A percentile compares a stretch with the other conserved stretches of the same genome.
phyloP scores from a whole-genome alignment of 2,329 filamentous ascomycete species.

The Geosmithia putterillii region DNA sequence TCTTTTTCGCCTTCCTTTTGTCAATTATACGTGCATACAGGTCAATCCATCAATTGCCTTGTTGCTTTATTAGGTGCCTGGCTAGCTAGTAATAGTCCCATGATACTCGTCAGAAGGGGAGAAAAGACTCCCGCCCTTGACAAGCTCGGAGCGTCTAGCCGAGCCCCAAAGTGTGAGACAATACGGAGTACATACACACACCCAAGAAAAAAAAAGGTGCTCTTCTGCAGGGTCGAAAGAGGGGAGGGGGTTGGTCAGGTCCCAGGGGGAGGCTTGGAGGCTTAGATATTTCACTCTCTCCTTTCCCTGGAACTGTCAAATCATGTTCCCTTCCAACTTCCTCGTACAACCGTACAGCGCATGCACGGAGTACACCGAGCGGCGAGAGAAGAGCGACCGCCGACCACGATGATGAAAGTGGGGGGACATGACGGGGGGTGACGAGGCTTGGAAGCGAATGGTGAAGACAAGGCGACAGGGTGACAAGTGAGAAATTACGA shows the following conservation, averaged over 20 bases:
- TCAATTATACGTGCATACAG: no score
- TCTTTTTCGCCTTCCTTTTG: no score
- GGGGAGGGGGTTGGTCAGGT: not conserved
- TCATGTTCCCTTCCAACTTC: no score
- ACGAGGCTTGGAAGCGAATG: not conserved
- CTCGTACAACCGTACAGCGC: no score
- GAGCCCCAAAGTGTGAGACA: not conserved
- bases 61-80: no score
- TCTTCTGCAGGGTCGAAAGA: not conserved
- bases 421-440: not conserved
- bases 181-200: no score
- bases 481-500: not conserved
- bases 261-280: no score
- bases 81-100: not conserved
- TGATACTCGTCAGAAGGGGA: no score
- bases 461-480: not conserved
- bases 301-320: not conserved
- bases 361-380: no score
- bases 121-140: not conserved
- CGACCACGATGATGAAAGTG: not conserved
- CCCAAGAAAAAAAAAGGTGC: not conserved
- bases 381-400: no score
- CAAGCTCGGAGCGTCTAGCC: not conserved
- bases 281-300: not conserved
- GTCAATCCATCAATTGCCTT: no score